Evolutionary conservation across 108 stramenopile genomes (phyloP).

Genomic region (Cyclostephanos invisitatus): DNA sequence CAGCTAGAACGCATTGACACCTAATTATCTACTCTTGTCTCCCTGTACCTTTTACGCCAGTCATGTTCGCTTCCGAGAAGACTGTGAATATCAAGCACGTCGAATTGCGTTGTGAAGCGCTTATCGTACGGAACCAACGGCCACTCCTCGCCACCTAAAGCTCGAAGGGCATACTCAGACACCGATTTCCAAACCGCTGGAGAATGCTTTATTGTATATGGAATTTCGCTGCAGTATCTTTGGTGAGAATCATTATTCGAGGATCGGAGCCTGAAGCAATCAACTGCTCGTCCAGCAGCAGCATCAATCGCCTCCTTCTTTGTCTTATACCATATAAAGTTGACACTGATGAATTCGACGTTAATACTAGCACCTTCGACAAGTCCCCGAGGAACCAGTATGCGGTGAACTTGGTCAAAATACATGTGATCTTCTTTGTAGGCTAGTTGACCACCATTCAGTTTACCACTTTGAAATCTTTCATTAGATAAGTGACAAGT

Average conservation of each 20-base stretch:
- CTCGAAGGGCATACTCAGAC: conserved; percentile 6
- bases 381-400: background rate
- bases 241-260: background rate
- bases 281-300: conserved; percentile 35
- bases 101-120: conserved; percentile 12
- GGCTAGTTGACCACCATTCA: conserved; percentile 5
- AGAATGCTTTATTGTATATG: conserved; percentile 7
- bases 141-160: conserved; percentile 3
- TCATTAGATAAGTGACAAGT: conserved; percentile 40
- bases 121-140: conserved; percentile 7
- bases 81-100: conserved; percentile 7
- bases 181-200: conserved; percentile 12
- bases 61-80: conserved; percentile 1
- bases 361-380: conserved; percentile 1
- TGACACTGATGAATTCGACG: conserved; percentile 5
- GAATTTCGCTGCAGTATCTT: conserved; percentile 13
- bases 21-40: background rate
- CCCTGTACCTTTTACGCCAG: conserved; percentile 4
- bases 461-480: conserved; percentile 21
- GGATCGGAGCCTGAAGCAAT: conserved; percentile 22
- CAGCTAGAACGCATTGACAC: background rate
- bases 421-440: conserved; percentile 20
- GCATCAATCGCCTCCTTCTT: conserved; percentile 40
- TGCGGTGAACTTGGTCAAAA: conserved; percentile 5
- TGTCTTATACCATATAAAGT: conserved; percentile 32